Evolutionary conservation across 352 stramenopile species (phyloP), one percentile per base, ranked within the genome.

Genomic region (Phytophthora ohioensis): DNA sequence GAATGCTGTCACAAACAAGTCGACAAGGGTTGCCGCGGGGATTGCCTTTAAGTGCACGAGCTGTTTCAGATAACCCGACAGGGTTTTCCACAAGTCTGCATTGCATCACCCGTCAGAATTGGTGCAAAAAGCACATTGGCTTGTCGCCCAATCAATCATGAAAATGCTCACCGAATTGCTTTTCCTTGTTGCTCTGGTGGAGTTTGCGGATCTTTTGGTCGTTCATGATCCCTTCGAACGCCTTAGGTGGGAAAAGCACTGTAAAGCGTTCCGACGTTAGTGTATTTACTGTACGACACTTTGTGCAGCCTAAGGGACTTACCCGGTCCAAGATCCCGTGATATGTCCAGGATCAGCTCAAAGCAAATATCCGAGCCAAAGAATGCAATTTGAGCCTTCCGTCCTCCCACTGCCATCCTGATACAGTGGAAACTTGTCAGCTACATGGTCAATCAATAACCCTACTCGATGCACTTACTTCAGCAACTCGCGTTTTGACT

Each of bases 161-260:
- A 27, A 27, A 27, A 27, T 11, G 34, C 57, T 36, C 46, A 92
- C 85, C 85, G 1, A 82, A 64, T 67, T 93, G 82, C 52, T 88
- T 92, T 47, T 90, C 79, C 60, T 92, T 92, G 35, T 76, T 82
- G 39, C 80, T 79, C 54, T 92, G 83, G 59, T 94, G 85, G 5
- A 91, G 70, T 61, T 94, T 94, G 39, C 87, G 81, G 17, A 95
- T 78, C 38, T 91, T 90, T 59, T 91, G 80, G 34, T 93, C 81
- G 57, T 80, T 92, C 76, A 95, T 88, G 51, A 94, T 94, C 3
- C 85, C 88, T 79, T 93, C 88, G 52, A 95, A 93, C 11, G 84
- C 78, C 56, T 90, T 87, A 3, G 74, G 38, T 32, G 86, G 83
- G 34, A 94, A 95, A 5, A 94, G 57, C 17, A 80, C 85, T 95